Base-by-base conservation (phyloP, 305 asterid genomes). In the Solanum hybrid region DNA sequence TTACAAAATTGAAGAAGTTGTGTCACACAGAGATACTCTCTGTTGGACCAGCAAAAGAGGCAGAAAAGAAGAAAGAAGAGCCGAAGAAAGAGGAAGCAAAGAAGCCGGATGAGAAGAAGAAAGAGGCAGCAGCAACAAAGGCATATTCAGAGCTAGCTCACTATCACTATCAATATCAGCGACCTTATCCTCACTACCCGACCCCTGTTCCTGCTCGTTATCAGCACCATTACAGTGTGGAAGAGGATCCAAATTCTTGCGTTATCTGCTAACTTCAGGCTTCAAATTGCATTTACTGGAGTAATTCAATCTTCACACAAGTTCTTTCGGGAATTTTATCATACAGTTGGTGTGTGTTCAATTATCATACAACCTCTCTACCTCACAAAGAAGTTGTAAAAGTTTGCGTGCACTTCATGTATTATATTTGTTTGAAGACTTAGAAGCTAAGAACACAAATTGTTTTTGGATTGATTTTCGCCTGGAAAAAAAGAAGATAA, bases 11-110 rank as follows among this genome's bases (percentile, higher is more conserved):
- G 89, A 91, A 96, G 80, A 96, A 96, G 90, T 90, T 96, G 17
- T 96, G 98, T 89, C 73, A 76, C 86, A 88, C 98, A 0, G 98
- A 95, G 17, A 93, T 96, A 9, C 37, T 94, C 0, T 91, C 96
- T 0, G 95, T 95, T 8, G 99, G 98, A 39, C 97, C 99, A 1
- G 96, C 96, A 8, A 96, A 96, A 41, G 98, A 94, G 92, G 95
- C 96, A 0, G 98, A 95, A 15, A 95, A 96, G 96, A 95, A 96
- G 68, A 95, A 95, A 79, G 95, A 94, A 0, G 95, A 94, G 61
- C 91, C 89, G 31, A 91, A 92, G 85, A 91, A 94, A 39, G 91
- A 61, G 36, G 94, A 93, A 4, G 91, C 11, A 89, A 91, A 89
- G 91, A 90, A 75, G 88, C 57, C 13, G 92, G 32, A 80, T 89